A percentile compares a stretch with the other conserved stretches of the same genome.
Conservation (phyloP, 129 eudicot species). For the Pseudognaphalium luteoalbum region DNA sequence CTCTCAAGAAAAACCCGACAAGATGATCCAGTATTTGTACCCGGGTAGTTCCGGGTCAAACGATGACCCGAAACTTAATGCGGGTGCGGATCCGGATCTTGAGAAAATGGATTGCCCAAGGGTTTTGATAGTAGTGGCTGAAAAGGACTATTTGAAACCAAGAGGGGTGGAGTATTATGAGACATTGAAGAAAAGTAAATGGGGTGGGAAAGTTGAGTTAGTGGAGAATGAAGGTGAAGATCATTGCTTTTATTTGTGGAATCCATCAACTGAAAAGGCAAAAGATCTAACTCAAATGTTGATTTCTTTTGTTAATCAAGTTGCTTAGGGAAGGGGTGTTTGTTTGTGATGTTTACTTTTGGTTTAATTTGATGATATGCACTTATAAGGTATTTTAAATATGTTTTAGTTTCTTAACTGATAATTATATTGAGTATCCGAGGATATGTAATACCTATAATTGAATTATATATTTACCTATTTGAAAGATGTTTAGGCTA, state of each 20-base stretch:
- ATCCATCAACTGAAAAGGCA: conserved; percentile 39
- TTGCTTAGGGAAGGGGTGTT: background rate
- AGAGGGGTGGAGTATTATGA: conserved; percentile 36
- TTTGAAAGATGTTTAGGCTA: too few species aligned
- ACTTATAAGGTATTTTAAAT: too few species aligned
- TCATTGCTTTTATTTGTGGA: conserved; percentile 40
- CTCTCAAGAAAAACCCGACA: conserved; percentile 32
- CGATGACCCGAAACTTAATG: conserved; percentile 45
- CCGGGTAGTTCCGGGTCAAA: conserved; percentile 35
- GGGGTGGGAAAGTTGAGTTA: conserved; percentile 41
- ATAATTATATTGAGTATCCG: too few species aligned
- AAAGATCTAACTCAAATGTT: conserved; percentile 11
- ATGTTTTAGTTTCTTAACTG: too few species aligned
- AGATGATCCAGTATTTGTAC: conserved; percentile 31
- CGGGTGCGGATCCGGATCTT: conserved; percentile 41
- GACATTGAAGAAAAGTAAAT: conserved; percentile 33
- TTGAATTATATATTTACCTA: too few species aligned
- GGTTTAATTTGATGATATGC: too few species aligned
- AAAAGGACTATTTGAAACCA: conserved; percentile 28
- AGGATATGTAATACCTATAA: too few species aligned
- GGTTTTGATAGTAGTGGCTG: conserved; percentile 37
- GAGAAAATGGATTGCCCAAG: conserved; percentile 29
- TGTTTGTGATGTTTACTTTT: background rate
- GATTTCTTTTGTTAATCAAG: conserved; percentile 17
- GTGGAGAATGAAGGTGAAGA: conserved; percentile 45